phyloP scores from a whole-genome alignment of 2,329 filamentous ascomycete species.

The Cyclaneusma minus region DNA sequence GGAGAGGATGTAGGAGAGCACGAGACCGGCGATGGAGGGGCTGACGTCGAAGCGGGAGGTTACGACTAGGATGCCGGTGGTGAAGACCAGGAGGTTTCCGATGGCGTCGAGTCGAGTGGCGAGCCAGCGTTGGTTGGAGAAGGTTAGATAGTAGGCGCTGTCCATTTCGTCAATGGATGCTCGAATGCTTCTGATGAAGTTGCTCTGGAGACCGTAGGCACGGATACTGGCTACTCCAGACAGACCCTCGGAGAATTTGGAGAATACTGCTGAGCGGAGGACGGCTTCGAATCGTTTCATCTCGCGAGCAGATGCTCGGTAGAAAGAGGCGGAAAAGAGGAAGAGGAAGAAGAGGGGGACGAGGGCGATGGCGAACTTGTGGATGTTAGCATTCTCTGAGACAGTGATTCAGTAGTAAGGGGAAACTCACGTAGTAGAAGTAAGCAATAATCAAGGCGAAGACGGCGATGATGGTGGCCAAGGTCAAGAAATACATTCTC shows the following conservation, averaged over 20 bases:
- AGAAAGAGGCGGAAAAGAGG: conserved; percentile 71
- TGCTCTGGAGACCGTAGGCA: conserved; percentile 68
- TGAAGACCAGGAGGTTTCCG: conserved; percentile 72
- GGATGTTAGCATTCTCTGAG: conserved; percentile 13
- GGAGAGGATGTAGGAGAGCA: conserved; percentile 81
- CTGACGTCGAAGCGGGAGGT: conserved; percentile 76
- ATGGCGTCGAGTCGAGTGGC: conserved; percentile 73
- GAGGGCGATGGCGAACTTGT: conserved; percentile 43
- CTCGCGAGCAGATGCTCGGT: conserved; percentile 79
- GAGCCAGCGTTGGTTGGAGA: conserved; percentile 90
- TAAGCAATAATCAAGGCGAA: conserved; percentile 89
- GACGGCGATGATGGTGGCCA: conserved; percentile 68
- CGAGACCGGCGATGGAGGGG: conserved; percentile 73
- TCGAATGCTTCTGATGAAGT: conserved; percentile 57
- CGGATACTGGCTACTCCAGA: conserved; percentile 73
- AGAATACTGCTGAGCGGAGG: conserved; percentile 74
- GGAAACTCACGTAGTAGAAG: conserved; percentile 50
- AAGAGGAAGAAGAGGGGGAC: conserved; percentile 61
- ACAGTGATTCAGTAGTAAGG: background rate
- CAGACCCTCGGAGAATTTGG: conserved; percentile 81
- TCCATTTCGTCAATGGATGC: conserved; percentile 81
- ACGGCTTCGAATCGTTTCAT: conserved; percentile 90
- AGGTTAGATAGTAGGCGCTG: conserved; percentile 85
- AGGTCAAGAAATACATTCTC: conserved; percentile 79
- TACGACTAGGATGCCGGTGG: conserved; percentile 77